Conservation (phyloP, 208 protist species). For the Wallacemonas sp. region DNA sequence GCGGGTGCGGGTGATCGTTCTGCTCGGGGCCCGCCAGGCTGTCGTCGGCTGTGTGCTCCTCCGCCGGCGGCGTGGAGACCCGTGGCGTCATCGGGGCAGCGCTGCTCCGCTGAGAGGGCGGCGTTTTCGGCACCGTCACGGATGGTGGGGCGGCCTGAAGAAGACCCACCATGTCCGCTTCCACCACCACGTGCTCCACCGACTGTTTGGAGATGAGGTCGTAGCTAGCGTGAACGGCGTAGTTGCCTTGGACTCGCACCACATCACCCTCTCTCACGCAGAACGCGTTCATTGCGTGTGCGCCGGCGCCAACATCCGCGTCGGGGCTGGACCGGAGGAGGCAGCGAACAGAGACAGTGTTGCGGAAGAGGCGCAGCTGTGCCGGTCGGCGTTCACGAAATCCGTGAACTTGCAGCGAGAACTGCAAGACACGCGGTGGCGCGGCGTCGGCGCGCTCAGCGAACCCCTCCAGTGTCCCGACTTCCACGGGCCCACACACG, state of each 20-base stretch:
- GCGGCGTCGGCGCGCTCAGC: neutral
- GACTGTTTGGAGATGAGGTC: conserved; percentile 73
- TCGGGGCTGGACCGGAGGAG: conserved; percentile 21
- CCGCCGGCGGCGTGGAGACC: neutral
- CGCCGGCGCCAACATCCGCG: no score
- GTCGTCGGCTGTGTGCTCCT: no score
- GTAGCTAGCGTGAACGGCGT: conserved; percentile 65
- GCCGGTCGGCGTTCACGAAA: conserved; percentile 57
- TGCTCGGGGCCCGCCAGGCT: no score
- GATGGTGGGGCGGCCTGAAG: conserved; percentile 11
- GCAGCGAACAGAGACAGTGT: conserved; percentile 48
- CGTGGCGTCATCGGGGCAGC: neutral
- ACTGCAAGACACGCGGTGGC: conserved; percentile 56
- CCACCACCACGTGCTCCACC: conserved; percentile 69
- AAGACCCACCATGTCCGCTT: conserved; percentile 61
- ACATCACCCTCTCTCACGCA: conserved; percentile 55
- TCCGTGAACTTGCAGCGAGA: conserved; percentile 48
- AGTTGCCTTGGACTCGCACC: conserved; percentile 60
- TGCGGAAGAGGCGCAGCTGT: conserved; percentile 61
- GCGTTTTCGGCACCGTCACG: neutral
- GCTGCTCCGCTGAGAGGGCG: neutral
- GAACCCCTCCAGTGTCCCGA: conserved; percentile 28
- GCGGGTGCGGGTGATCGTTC: no score
- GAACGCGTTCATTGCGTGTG: no score
- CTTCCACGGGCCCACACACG: conserved; percentile 25